phyloP scores from a whole-genome alignment of 441 rosid species.

The California macrophylla region DNA sequence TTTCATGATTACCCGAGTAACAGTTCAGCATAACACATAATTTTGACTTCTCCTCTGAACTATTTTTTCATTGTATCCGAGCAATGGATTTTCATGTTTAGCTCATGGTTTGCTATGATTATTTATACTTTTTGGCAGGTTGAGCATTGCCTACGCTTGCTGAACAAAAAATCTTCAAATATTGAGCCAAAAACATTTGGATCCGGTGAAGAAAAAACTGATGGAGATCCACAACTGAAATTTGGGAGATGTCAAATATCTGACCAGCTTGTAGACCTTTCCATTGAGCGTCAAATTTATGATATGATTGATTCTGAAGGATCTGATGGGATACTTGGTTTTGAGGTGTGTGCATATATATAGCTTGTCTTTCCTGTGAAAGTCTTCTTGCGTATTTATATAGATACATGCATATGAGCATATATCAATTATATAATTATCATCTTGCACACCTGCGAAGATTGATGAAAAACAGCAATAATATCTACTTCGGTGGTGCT shows the following conservation, averaged over 20 bases:
- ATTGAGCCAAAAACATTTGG: constrained; percentile 33
- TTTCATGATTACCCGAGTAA: neutral
- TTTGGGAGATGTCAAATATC: constrained; percentile 50
- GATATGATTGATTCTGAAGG: constrained; percentile 80
- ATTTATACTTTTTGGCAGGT: constrained; percentile 37
- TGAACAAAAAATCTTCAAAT: constrained; percentile 37
- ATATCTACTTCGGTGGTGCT: neutral
- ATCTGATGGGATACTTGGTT: constrained; percentile 54
- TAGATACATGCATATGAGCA: neutral
- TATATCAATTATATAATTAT: neutral
- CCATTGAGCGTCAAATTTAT: constrained; percentile 77
- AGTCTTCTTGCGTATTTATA: neutral
- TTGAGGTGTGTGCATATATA: constrained; percentile 47
- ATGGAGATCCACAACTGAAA: constrained; percentile 37
- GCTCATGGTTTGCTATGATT: constrained; percentile 13
- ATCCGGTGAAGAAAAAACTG: constrained; percentile 25
- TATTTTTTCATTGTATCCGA: constrained; percentile 5
- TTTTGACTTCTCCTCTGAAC: neutral
- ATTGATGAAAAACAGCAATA: neutral
- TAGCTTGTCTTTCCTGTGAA: constrained; percentile 7
- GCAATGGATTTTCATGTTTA: constrained; percentile 3
- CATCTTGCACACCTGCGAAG: neutral
- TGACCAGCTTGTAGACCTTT: constrained; percentile 77
- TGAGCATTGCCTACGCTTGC: constrained; percentile 63
- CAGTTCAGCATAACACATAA: neutral